These are phyloP conservation scores for Talaromyces adpressus DNA, from an alignment of 495 filamentous ascomycete species.

Conservation along the genomic window DNA sequence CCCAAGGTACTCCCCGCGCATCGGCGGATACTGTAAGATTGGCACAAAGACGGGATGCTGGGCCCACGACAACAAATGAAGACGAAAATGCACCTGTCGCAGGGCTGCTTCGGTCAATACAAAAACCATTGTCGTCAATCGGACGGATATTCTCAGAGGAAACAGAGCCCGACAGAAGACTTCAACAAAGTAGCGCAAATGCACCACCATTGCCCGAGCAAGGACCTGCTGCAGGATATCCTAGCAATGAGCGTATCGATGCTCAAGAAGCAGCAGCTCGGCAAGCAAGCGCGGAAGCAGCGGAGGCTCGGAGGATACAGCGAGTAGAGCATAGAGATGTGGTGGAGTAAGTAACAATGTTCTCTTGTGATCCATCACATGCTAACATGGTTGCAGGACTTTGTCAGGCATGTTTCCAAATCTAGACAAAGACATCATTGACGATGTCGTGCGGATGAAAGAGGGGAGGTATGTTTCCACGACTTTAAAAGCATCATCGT, in stretches of 20 bases:
- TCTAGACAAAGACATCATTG: slow-evolving; percentile 83
- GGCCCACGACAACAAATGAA: slow-evolving; percentile 35
- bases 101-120: slow-evolving; percentile 83
- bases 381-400: slow-evolving; percentile 37
- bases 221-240: slow-evolving; percentile 50
- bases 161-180: slow-evolving; percentile 32
- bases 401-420: slow-evolving; percentile 90
- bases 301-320: slow-evolving; percentile 80
- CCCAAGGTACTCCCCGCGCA: slow-evolving; percentile 40
- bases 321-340: slow-evolving; percentile 81
- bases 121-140: slow-evolving; percentile 85
- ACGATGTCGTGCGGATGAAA: slow-evolving; percentile 88
- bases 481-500: neutral
- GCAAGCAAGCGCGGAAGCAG: slow-evolving; percentile 87
- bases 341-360: slow-evolving; percentile 52
- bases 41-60: slow-evolving; percentile 37
- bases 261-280: slow-evolving; percentile 90
- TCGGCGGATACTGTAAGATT: slow-evolving; percentile 51
- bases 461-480: slow-evolving; percentile 69
- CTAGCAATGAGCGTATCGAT: slow-evolving; percentile 34
- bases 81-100: slow-evolving; percentile 75
- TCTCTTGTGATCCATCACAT: neutral
- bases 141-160: slow-evolving; percentile 97
- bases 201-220: slow-evolving; percentile 51
- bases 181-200: slow-evolving; percentile 37